These are phyloP conservation scores for Pichia californica DNA, from an alignment of 805 yeast genomes.

Conservation along the genomic window DNA sequence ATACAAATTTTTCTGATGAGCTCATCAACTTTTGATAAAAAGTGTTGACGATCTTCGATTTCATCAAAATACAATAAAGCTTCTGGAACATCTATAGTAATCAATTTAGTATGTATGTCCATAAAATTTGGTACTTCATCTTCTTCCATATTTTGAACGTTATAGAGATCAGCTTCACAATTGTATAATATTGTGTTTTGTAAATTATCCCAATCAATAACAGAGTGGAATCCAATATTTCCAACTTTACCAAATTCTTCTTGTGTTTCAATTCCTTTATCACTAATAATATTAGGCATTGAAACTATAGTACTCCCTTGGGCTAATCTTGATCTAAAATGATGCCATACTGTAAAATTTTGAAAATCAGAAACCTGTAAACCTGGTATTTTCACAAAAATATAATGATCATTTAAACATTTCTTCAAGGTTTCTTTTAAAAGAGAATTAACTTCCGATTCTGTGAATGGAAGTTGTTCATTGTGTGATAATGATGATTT, in stretches of 20 bases:
- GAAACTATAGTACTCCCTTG: conserved; percentile 57
- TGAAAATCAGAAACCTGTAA: conserved; percentile 41
- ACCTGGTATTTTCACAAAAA: conserved; percentile 52
- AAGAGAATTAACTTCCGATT: conserved; percentile 18
- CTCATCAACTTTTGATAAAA: conserved; percentile 24
- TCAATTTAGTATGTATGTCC: conserved; percentile 57
- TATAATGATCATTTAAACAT: conserved; percentile 52
- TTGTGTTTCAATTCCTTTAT: conserved; percentile 18
- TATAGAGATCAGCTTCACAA: conserved; percentile 46
- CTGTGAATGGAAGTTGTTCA: conserved; percentile 26
- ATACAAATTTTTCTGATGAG: conserved; percentile 50
- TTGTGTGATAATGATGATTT: conserved; percentile 24
- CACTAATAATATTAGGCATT: conserved; percentile 42
- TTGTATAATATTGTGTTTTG: conserved; percentile 36
- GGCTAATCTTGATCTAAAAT: conserved; percentile 43
- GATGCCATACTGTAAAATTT: conserved; percentile 36
- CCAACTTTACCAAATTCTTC: no score
- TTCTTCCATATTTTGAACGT: conserved; percentile 32
- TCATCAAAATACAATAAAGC: conserved; percentile 34
- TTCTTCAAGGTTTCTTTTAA: conserved; percentile 21
- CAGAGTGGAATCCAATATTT: neutral
- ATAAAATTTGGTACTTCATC: conserved; percentile 49
- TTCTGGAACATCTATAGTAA: conserved; percentile 51
- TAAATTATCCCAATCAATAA: conserved; percentile 35
- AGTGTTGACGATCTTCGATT: conserved; percentile 33